phyloP scores from a whole-genome alignment of 2,329 filamentous ascomycete species.

The Thielaviopsis euricoi region DNA sequence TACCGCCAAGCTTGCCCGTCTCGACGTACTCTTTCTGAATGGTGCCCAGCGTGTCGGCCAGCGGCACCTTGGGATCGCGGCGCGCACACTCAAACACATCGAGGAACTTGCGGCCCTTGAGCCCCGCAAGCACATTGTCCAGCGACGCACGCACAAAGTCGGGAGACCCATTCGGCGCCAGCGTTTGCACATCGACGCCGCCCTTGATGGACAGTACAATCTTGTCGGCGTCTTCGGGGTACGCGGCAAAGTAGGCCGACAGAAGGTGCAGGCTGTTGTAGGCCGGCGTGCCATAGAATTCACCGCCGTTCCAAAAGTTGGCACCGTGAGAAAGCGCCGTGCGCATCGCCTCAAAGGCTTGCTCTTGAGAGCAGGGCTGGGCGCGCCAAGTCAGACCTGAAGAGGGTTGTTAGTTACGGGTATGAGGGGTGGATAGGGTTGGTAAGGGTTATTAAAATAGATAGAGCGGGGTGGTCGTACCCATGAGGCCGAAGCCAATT shows the following conservation, averaged over 20 bases:
- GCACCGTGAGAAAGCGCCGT: slow-evolving; percentile 29
- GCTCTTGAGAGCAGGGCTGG: slow-evolving; percentile 24
- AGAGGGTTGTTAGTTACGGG: background rate
- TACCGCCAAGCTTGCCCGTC: slow-evolving; percentile 32
- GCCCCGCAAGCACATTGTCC: slow-evolving; percentile 34
- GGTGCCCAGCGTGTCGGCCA: slow-evolving; percentile 26
- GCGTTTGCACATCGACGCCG: slow-evolving; percentile 22
- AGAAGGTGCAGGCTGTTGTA: slow-evolving; percentile 43
- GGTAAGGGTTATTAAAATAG: background rate
- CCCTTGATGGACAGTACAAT: slow-evolving; percentile 49
- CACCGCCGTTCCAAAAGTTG: slow-evolving; percentile 44
- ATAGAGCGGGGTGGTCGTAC: slow-evolving; percentile 19
- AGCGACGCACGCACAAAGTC: slow-evolving; percentile 39
- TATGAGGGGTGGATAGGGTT: background rate
- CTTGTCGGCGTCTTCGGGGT: slow-evolving; percentile 46
- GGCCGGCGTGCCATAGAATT: slow-evolving; percentile 45
- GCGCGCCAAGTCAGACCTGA: slow-evolving; percentile 28
- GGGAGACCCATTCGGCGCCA: slow-evolving; percentile 32
- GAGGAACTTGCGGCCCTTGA: slow-evolving; percentile 40
- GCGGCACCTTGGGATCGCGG: slow-evolving; percentile 32
- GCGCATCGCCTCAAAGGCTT: slow-evolving; percentile 38
- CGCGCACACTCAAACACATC: slow-evolving; percentile 45
- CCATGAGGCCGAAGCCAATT: slow-evolving; percentile 39
- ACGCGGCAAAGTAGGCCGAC: slow-evolving; percentile 43
- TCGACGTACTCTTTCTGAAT: slow-evolving; percentile 33